Conservation (phyloP, 306 rosid species). For the Geum urbanum region DNA sequence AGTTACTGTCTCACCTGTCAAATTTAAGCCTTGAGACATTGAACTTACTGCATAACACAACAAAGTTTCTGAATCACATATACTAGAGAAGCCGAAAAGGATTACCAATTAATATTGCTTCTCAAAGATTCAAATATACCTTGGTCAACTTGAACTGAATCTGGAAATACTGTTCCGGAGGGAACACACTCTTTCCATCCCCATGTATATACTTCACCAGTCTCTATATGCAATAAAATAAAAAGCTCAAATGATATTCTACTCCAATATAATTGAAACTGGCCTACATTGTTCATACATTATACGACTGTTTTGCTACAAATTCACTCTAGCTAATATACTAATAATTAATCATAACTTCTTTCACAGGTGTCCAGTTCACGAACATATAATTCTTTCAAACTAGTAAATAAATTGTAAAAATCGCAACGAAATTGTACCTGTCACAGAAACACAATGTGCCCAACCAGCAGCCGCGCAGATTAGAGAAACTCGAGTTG, state of each 20-base stretch:
- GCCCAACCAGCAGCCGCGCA: constrained; percentile 95
- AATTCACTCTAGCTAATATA: too few species aligned
- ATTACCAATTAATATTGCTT: not conserved
- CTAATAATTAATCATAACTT: too few species aligned
- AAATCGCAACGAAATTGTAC: constrained; percentile 28
- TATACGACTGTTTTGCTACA: too few species aligned
- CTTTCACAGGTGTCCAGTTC: not conserved
- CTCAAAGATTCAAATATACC: constrained; percentile 25
- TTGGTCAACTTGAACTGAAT: constrained; percentile 53
- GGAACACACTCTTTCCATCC: constrained; percentile 98
- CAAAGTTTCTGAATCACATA: constrained; percentile 32
- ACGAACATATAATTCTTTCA: not conserved
- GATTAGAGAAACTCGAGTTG: constrained; percentile 56
- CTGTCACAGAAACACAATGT: constrained; percentile 68
- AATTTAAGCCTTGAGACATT: constrained; percentile 41
- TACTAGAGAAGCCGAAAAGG: not conserved
- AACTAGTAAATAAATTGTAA: too few species aligned
- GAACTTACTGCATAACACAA: constrained; percentile 45
- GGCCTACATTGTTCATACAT: too few species aligned
- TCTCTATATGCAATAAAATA: constrained; percentile 36
- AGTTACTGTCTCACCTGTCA: constrained; percentile 51
- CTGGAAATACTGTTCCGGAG: constrained; percentile 54
- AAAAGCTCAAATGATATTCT: not conserved
- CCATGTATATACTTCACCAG: constrained; percentile 78
- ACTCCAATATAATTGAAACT: not conserved